Percentiles rank a stretch among this genome's conserved stretches.
Evolutionary conservation across 1,284 basidiomycete genomes (phyloP).

Genomic region (Microbotryum saponariae): DNA sequence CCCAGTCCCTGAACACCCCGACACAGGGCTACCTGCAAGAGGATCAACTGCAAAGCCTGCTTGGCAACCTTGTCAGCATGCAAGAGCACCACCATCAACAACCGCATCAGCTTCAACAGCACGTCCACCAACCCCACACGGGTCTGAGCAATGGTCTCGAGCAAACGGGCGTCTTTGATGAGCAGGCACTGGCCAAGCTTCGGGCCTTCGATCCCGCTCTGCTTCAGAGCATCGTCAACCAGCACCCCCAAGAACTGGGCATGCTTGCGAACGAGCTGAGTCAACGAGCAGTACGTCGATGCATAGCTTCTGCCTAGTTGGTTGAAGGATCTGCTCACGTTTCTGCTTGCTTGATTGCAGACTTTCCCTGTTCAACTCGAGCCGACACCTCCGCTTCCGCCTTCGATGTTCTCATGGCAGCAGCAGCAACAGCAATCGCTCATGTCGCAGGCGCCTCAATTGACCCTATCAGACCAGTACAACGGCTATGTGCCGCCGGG

Average conservation of each 20-base stretch:
- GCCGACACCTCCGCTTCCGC: conserved; percentile 15
- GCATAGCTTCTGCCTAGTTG: too few relatives aligned
- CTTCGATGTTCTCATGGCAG: not conserved
- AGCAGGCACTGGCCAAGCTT: too few relatives aligned
- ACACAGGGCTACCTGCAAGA: not conserved
- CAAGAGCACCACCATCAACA: not conserved
- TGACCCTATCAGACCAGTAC: not conserved
- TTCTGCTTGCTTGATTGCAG: too few relatives aligned
- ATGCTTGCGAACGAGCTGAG: not conserved
- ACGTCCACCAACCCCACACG: not conserved
- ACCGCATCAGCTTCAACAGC: not conserved
- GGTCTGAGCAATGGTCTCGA: not conserved
- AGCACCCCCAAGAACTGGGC: not conserved
- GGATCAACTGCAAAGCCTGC: not conserved
- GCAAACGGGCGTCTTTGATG: not conserved
- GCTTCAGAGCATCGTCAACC: not conserved
- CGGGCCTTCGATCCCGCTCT: not conserved
- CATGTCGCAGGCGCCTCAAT: not conserved
- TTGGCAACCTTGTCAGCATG: not conserved
- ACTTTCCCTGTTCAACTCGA: not conserved
- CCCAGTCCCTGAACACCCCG: not conserved
- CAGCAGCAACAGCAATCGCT: not conserved
- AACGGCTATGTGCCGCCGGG: conserved; percentile 1
- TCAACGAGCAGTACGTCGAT: too few relatives aligned
- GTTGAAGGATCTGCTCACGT: too few relatives aligned